phyloP scores from a whole-genome alignment of 2,329 filamentous ascomycete species.

The Cladorrhinum sp. region DNA sequence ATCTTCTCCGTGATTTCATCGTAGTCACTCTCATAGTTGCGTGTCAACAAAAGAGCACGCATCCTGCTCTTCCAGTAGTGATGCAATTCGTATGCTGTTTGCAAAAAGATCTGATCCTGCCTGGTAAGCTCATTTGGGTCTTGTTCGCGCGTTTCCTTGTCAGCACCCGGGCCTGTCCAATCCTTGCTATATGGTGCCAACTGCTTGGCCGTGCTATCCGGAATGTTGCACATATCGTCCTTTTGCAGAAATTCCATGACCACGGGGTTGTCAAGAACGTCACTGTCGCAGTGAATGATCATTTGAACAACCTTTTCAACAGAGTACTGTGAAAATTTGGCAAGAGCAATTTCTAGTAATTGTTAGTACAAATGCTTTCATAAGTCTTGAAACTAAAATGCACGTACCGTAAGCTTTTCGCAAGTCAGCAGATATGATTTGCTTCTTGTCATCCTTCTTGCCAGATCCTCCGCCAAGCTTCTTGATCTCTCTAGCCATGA shows the following conservation, averaged over 20 bases:
- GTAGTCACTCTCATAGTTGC: conserved; percentile 82
- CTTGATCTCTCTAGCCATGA: conserved; percentile 96
- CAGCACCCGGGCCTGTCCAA: conserved; percentile 86
- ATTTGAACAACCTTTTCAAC: conserved; percentile 84
- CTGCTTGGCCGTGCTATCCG: conserved; percentile 84
- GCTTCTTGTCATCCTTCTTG: conserved; percentile 94
- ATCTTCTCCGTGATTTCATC: conserved; percentile 86
- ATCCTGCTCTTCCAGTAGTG: conserved; percentile 99
- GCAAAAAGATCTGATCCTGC: conserved; percentile 93
- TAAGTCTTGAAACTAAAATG: background rate
- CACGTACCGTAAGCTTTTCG: conserved; percentile 76
- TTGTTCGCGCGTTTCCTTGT: conserved; percentile 73
- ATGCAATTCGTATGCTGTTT: conserved; percentile 88
- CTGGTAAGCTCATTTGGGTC: conserved; percentile 86
- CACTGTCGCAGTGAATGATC: conserved; percentile 92
- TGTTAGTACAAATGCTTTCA: conserved; percentile 32
- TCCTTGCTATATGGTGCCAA: conserved; percentile 96
- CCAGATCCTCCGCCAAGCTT: conserved; percentile 67
- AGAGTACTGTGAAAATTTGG: conserved; percentile 84
- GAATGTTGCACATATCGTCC: conserved; percentile 87
- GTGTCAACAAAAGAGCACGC: conserved; percentile 81
- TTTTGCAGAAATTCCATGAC: conserved; percentile 97
- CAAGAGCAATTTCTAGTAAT: conserved; percentile 72
- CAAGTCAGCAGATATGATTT: conserved; percentile 88
- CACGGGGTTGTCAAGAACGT: conserved; percentile 82